These are phyloP conservation scores for Leccinum cinnamomeum DNA, from an alignment of 1,284 basidiomycete genomes.

Conservation along the genomic window DNA sequence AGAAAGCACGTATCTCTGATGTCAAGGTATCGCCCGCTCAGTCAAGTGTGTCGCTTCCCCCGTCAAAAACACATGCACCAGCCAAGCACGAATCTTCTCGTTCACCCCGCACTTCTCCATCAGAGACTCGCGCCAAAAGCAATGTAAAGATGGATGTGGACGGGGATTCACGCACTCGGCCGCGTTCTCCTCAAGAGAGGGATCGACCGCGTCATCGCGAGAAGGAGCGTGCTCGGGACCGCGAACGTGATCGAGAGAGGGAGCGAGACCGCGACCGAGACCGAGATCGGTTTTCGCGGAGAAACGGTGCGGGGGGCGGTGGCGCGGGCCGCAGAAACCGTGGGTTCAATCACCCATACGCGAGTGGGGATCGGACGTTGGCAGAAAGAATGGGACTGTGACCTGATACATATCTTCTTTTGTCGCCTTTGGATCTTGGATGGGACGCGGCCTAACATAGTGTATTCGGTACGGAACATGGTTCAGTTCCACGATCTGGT, in stretches of 20 bases:
- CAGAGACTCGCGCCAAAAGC: slow-evolving; percentile 38
- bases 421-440: slow-evolving; percentile 23
- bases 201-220: slow-evolving; percentile 41
- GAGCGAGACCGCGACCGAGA: slow-evolving; percentile 39
- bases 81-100: slow-evolving; percentile 31
- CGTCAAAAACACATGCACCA: slow-evolving; percentile 28
- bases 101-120: slow-evolving; percentile 41
- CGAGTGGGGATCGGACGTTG: slow-evolving; percentile 69
- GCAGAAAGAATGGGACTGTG: slow-evolving; percentile 74
- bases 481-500: slow-evolving; percentile 7
- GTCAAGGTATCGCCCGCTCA: slow-evolving; percentile 45
- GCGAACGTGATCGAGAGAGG: slow-evolving; percentile 36
- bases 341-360: slow-evolving; percentile 34
- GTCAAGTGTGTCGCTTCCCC: slow-evolving; percentile 35
- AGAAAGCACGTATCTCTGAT: slow-evolving; percentile 70
- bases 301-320: slow-evolving; percentile 34
- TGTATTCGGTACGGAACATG: slow-evolving; percentile 47
- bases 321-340: slow-evolving; percentile 59
- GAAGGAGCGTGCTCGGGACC: slow-evolving; percentile 35
- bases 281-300: slow-evolving; percentile 36
- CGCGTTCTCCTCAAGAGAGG: slow-evolving; percentile 40
- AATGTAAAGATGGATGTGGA: slow-evolving; percentile 59
- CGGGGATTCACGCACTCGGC: slow-evolving; percentile 45
- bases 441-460: slow-evolving; percentile 27
- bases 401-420: slow-evolving; percentile 21